Conservation (phyloP, 2,329 filamentous ascomycete species). For the Trichoderma sp. region DNA sequence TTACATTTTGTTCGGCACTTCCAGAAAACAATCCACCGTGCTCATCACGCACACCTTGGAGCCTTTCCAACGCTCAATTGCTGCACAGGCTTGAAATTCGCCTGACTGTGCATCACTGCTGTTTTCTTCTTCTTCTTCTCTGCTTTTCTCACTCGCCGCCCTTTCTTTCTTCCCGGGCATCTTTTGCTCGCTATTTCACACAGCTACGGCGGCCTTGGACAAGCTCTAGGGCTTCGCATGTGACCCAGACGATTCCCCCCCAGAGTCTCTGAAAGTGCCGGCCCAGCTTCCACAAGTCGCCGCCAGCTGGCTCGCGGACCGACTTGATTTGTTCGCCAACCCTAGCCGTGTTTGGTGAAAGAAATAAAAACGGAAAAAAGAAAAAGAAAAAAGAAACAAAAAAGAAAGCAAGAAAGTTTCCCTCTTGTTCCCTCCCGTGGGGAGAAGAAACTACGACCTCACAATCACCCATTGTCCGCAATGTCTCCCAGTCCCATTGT, state of each 20-base stretch:
- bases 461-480: not conserved
- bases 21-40: not conserved
- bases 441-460: not conserved
- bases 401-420: not conserved
- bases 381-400: not conserved
- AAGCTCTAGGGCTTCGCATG: not conserved
- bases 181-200: not conserved
- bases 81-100: not conserved
- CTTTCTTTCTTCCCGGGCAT: not conserved
- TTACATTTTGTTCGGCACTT: not conserved
- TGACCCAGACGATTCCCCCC: not conserved
- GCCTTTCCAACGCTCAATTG: not conserved
- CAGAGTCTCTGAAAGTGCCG: not conserved
- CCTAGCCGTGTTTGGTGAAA: not conserved
- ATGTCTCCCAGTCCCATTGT: not conserved
- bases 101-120: not conserved
- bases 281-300: not conserved
- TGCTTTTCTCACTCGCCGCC: not conserved
- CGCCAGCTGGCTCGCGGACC: constrained; percentile 4
- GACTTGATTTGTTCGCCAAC: not conserved
- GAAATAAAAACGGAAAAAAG: not conserved
- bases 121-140: not conserved
- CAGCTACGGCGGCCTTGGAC: not conserved
- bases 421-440: not conserved
- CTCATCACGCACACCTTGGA: not conserved